Conservation (phyloP, 176 grass and related monocot genomes). For the Oryza rufipogon region DNA sequence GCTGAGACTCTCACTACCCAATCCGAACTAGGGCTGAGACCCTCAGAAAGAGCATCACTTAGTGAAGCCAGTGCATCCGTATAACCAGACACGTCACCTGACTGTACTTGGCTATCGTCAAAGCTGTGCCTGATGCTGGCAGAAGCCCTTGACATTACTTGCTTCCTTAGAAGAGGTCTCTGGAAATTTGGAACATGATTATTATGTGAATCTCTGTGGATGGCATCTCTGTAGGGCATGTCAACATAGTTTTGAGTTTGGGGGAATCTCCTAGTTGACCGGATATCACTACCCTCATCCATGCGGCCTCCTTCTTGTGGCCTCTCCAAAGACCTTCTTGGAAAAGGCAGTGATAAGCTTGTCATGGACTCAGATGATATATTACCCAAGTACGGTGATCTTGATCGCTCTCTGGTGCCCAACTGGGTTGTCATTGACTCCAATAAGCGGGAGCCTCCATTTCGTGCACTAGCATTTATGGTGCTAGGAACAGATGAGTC, state of each 20-base stretch:
- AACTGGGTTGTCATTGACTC: conserved; percentile 63
- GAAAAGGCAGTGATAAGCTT: conserved; percentile 64
- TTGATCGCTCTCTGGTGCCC: conserved; percentile 64
- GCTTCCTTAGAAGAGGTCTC: conserved; percentile 95
- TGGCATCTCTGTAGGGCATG: conserved; percentile 66
- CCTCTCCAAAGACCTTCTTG: conserved; percentile 81
- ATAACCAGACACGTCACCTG: conserved; percentile 69
- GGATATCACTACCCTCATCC: conserved; percentile 65
- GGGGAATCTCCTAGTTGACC: conserved; percentile 56
- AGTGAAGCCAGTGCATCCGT: conserved; percentile 77
- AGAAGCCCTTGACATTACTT: conserved; percentile 81
- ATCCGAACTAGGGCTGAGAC: conserved; percentile 92
- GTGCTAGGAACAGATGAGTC: conserved; percentile 72
- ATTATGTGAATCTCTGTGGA: conserved; percentile 71
- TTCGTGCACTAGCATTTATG: conserved; percentile 56
- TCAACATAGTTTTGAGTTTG: conserved; percentile 78
- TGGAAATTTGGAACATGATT: conserved; percentile 93
- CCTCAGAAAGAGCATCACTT: conserved; percentile 88
- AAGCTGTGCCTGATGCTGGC: conserved; percentile 70
- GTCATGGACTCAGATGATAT: conserved; percentile 65
- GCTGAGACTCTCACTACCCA: conserved; percentile 89
- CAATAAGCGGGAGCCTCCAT: conserved; percentile 70
- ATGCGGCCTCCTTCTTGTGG: conserved; percentile 55
- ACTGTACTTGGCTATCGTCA: conserved; percentile 68
- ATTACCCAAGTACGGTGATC: conserved; percentile 71